Base-by-base conservation (phyloP, 768 basidiomycete genomes). In the Psilocybe cyanescens region DNA sequence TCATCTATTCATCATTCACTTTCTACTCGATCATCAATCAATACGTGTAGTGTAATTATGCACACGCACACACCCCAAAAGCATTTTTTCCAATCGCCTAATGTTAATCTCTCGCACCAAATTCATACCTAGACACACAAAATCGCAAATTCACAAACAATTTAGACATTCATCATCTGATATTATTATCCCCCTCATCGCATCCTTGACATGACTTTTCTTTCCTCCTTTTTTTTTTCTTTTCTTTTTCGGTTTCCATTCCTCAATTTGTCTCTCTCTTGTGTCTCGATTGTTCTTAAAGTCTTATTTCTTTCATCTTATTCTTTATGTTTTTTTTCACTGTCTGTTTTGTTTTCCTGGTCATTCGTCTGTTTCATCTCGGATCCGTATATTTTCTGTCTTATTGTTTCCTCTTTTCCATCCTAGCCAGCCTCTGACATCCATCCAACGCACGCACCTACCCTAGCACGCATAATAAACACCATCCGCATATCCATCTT, bases 41-140 rank as follows among this genome's bases (percentile, higher is more conserved):
- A 29, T 30, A 33, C 16, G 37, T 19, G 17, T 31, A 16, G 41
- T 28, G 30, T 19, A 47, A 33, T 49, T 17, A 37, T 19, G 8
- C 47, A 57, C n/a, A 14, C 33, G 57, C 33, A 37, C 30, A 48
- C 47, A 28, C 47, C 44, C 17, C 31, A 58, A 58, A 58, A 58
- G 46, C 57, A 49, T 50, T 49, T 30, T 12, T 29, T 16, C 14
- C 33, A 11, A 8, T 44, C 41, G 11, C 41, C 8, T 44, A 1
- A 8, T 16, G 14, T 16, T 39, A 8, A 44, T 44, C 14, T 44
- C 41, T 44, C n/a, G 41, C 41, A 44, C 41, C 41, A 12, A 44
- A 8, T 44, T 16, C 14, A 5, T 12, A 44, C 41, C 3, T 44
- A 44, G 41, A 44, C 41, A 14, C 14, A 39, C 37, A 8, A 44